phyloP scores from a whole-genome alignment of 441 rosid species.

The Mallotus japonicus region DNA sequence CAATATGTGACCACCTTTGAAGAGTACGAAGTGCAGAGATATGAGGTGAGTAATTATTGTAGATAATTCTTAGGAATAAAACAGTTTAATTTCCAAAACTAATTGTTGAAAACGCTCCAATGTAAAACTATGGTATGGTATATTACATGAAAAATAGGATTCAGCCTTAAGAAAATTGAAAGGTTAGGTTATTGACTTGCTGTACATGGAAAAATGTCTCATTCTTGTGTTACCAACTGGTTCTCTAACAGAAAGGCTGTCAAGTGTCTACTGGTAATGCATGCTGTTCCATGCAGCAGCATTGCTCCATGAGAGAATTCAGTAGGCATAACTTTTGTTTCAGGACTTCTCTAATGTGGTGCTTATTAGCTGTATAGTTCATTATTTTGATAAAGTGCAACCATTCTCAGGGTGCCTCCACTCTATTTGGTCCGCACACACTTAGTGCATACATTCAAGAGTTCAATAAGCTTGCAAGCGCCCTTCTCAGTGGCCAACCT shows the following conservation, averaged over 20 bases:
- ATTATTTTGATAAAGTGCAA: neutral
- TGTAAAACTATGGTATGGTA: neutral
- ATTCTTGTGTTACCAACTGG: neutral
- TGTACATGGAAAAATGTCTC: neutral
- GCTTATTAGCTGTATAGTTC: neutral
- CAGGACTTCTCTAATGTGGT: neutral
- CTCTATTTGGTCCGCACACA: conserved; percentile 86
- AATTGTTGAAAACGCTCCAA: neutral
- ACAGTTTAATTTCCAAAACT: neutral
- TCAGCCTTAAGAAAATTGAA: neutral
- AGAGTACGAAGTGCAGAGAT: conserved; percentile 88
- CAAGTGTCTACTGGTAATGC: neutral
- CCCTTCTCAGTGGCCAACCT: conserved; percentile 50
- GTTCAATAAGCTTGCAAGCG: conserved; percentile 69
- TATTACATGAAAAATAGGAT: neutral
- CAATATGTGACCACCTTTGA: conserved; percentile 91
- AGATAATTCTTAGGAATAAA: neutral
- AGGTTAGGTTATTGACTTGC: neutral
- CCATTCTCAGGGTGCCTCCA: conserved; percentile 77
- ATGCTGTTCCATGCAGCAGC: conserved; percentile 1
- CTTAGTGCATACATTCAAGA: conserved; percentile 88
- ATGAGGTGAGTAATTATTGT: conserved; percentile 55
- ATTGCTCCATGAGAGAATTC: neutral
- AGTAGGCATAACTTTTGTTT: neutral
- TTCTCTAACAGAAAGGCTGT: conserved; percentile 1